Conservation (phyloP, 2,329 filamentous ascomycete genomes). For the Microsporum canis region DNA sequence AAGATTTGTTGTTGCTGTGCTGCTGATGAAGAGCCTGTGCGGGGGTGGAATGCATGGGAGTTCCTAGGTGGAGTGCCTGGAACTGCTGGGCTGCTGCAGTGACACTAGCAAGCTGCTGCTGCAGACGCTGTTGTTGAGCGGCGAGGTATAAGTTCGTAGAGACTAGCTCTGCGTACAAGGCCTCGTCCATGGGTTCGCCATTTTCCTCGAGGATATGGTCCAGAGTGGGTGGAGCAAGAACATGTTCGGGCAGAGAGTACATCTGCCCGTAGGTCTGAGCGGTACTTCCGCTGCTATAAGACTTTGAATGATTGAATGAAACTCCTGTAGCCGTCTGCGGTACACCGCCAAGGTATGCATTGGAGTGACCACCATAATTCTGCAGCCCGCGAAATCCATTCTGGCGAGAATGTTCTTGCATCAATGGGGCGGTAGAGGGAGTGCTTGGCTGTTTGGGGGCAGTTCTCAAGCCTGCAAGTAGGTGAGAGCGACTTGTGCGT, state of each 20-base stretch:
- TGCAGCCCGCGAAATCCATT: constrained; percentile 37
- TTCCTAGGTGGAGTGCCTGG: constrained; percentile 60
- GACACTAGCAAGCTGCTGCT: constrained; percentile 79
- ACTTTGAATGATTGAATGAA: constrained; percentile 38
- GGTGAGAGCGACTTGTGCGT: constrained; percentile 85
- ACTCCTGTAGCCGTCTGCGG: constrained; percentile 51
- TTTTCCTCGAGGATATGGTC: constrained; percentile 56
- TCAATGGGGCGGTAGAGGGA: constrained; percentile 52
- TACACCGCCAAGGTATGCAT: constrained; percentile 23
- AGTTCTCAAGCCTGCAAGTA: constrained; percentile 85
- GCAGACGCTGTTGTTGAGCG: constrained; percentile 86
- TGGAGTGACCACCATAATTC: constrained; percentile 23
- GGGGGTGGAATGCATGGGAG: constrained; percentile 18
- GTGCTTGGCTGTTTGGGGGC: constrained; percentile 78
- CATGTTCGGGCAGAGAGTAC: constrained; percentile 48
- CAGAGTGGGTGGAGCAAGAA: constrained; percentile 51
- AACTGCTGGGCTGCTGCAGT: constrained; percentile 76
- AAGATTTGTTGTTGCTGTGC: constrained; percentile 41
- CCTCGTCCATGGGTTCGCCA: constrained; percentile 70
- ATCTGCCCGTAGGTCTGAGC: constrained; percentile 43
- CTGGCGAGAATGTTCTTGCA: constrained; percentile 42
- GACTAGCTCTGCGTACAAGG: constrained; percentile 75
- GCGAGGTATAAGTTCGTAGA: constrained; percentile 86
- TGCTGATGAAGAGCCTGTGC: background rate
- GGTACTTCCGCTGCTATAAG: constrained; percentile 9